Evolutionary conservation across 257 asterid species (phyloP).

Genomic region (Thymus mandschuricus): DNA sequence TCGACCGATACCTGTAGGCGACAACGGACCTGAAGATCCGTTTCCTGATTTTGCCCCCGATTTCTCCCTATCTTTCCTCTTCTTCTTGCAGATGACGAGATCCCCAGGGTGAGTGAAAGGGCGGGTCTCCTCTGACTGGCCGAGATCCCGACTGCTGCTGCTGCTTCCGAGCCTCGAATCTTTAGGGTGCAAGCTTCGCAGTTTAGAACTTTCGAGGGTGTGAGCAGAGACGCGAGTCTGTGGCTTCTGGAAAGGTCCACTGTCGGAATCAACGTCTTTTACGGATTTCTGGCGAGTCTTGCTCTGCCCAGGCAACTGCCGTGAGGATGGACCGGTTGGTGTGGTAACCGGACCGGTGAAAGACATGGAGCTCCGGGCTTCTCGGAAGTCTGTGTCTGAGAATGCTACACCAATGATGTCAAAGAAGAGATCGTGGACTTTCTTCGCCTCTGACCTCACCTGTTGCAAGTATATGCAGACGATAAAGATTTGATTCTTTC

Average conservation of each 20-base stretch:
- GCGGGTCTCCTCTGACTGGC: conserved; percentile 53
- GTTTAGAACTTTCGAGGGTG: conserved; percentile 50
- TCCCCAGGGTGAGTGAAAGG: conserved; percentile 89
- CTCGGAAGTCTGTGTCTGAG: conserved; percentile 84
- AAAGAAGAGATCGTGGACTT: conserved; percentile 95
- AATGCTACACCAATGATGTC: conserved; percentile 82
- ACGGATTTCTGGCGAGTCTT: conserved; percentile 58
- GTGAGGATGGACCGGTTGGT: conserved; percentile 62
- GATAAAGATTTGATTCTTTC: neutral
- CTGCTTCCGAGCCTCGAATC: conserved; percentile 54
- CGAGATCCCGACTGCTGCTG: conserved; percentile 44
- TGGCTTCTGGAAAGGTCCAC: conserved; percentile 62
- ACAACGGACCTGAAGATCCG: conserved; percentile 65
- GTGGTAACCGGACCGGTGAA: conserved; percentile 53
- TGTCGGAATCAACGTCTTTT: conserved; percentile 61
- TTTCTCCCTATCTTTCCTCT: conserved; percentile 91
- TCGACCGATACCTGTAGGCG: conserved; percentile 67
- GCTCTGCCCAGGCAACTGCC: conserved; percentile 54
- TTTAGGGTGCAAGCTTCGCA: conserved; percentile 44
- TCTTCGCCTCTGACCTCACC: conserved; percentile 93
- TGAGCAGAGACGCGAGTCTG: conserved; percentile 56
- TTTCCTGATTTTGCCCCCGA: conserved; percentile 49
- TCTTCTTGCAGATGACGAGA: conserved; percentile 91
- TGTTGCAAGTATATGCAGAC: conserved; percentile 36
- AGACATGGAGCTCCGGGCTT: conserved; percentile 70